phyloP scores from a whole-genome alignment of 169 alveolate genomes.

The Cryptosporidium sp. region DNA sequence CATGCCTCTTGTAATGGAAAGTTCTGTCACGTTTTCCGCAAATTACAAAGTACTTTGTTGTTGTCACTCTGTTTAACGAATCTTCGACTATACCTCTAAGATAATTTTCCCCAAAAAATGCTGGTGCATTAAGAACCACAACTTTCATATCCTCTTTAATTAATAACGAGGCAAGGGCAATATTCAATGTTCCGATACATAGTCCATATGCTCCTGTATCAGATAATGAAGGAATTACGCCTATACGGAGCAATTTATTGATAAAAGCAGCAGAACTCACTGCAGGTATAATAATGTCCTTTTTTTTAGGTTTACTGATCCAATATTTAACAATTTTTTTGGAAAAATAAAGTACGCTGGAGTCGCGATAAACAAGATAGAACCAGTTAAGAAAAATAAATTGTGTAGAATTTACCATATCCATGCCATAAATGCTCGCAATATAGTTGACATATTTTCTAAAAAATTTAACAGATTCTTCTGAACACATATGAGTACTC shows the following conservation, averaged over 20 bases:
- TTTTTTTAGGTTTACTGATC: slow-evolving; percentile 17
- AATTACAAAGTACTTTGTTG: slow-evolving; percentile 22
- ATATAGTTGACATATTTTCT: slow-evolving; percentile 23
- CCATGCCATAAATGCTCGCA: slow-evolving; percentile 14
- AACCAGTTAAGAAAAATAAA: slow-evolving; percentile 55
- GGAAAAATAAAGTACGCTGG: background rate
- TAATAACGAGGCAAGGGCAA: slow-evolving; percentile 10
- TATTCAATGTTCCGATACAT: slow-evolving; percentile 46
- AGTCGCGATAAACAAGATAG: background rate
- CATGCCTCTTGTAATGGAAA: slow-evolving; percentile 24
- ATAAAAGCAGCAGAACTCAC: slow-evolving; percentile 67
- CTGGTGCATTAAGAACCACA: slow-evolving; percentile 36
- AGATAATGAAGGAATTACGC: slow-evolving; percentile 52
- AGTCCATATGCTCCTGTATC: slow-evolving; percentile 57
- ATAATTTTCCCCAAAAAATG: slow-evolving; percentile 4
- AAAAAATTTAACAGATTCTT: slow-evolving; percentile 28
- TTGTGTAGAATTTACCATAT: slow-evolving; percentile 30
- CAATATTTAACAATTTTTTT: slow-evolving; percentile 18
- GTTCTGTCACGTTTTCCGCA: slow-evolving; percentile 8
- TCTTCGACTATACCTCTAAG: background rate
- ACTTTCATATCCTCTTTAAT: slow-evolving; percentile 14
- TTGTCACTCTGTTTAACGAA: background rate
- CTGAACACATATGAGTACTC: slow-evolving; percentile 16
- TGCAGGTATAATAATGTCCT: slow-evolving; percentile 53
- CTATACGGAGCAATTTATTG: slow-evolving; percentile 31